These are phyloP conservation scores for Carex parvula DNA, from an alignment of 176 grass and related monocot genomes.

Conservation along the genomic window DNA sequence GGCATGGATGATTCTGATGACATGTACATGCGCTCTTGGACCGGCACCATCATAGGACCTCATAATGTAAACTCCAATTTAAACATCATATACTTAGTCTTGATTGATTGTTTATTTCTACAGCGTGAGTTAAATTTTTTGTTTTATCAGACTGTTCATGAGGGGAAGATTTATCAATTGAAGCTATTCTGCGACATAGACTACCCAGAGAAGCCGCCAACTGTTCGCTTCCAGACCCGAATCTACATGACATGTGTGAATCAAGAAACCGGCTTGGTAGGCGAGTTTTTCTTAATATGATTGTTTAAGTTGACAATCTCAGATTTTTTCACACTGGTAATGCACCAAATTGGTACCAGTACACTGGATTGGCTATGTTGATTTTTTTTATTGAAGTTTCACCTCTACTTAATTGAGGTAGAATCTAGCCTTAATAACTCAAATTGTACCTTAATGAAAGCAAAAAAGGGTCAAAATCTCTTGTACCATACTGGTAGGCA, in stretches of 20 bases:
- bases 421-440: neutral
- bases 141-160: constrained; percentile 61
- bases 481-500: neutral
- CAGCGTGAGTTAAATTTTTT: neutral
- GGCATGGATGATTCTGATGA: constrained; percentile 90
- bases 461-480: neutral
- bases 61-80: constrained; percentile 40
- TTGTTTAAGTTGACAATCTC: neutral
- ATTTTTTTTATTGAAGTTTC: neutral
- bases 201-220: constrained; percentile 74
- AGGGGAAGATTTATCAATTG: constrained; percentile 69
- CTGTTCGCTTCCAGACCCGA: constrained; percentile 64
- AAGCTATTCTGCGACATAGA: constrained; percentile 82
- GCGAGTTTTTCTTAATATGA: neutral
- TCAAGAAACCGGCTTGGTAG: constrained; percentile 61
- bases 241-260: constrained; percentile 74
- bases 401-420: neutral
- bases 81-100: neutral
- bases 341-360: neutral
- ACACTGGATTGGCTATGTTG: neutral
- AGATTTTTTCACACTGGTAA: neutral
- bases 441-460: neutral
- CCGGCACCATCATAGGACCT: constrained; percentile 73
- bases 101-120: neutral
- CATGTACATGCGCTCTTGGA: constrained; percentile 80